Evolutionary conservation across 306 rosid species (phyloP).

Genomic region (Malus fusca): DNA sequence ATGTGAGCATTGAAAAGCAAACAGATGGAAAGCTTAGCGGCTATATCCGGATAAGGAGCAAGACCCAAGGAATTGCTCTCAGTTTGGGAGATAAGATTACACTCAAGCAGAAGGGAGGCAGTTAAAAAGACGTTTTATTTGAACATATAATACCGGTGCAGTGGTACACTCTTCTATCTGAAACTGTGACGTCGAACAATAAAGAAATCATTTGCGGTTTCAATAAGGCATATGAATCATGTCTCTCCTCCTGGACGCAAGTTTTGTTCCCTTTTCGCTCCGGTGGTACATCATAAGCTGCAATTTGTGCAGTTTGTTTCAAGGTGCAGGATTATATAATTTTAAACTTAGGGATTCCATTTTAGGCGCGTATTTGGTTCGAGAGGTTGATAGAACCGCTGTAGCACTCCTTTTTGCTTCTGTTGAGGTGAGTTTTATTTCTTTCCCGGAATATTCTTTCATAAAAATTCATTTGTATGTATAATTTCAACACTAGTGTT

Average conservation of each 20-base stretch:
- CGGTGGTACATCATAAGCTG: background rate
- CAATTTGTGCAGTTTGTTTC: background rate
- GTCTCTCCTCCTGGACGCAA: background rate
- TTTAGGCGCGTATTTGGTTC: background rate
- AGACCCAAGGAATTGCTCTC: slow-evolving; percentile 76
- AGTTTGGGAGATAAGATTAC: slow-evolving; percentile 76
- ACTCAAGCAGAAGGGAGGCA: slow-evolving; percentile 64
- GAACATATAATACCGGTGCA: background rate
- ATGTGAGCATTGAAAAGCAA: slow-evolving; percentile 72
- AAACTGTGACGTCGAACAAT: background rate
- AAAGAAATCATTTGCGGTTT: background rate
- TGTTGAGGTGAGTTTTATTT: background rate
- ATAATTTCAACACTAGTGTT: background rate
- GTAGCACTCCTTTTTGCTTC: background rate
- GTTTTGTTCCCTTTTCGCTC: background rate
- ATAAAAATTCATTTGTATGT: background rate
- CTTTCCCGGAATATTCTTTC: background rate
- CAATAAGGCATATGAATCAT: background rate
- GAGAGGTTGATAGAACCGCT: background rate
- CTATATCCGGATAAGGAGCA: slow-evolving; percentile 73
- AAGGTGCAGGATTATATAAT: background rate
- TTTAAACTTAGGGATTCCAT: background rate
- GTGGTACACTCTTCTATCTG: background rate
- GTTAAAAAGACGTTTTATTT: slow-evolving; percentile 6
- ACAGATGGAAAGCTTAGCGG: slow-evolving; percentile 64